A percentile compares a stretch with the other conserved stretches of the same genome.
These are phyloP conservation scores for Phytophthora idaei DNA, from an alignment of 352 stramenopile species.

Conservation along the genomic window DNA sequence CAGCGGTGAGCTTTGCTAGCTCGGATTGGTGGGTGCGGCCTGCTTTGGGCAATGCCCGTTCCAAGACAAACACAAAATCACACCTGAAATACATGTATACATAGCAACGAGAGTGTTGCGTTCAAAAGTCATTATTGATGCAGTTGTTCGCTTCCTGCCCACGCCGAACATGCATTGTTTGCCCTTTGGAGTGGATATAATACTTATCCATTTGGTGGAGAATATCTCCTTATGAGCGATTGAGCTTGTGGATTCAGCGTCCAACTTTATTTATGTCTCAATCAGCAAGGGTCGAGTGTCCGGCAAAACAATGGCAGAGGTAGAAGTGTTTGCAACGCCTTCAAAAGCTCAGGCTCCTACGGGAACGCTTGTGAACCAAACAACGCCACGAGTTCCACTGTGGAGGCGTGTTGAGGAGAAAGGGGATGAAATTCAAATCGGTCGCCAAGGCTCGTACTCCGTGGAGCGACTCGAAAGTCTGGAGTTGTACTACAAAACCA, in stretches of 20 bases:
- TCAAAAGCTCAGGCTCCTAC: background rate
- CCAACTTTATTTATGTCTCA: background rate
- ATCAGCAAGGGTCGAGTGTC: background rate
- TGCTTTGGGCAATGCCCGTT: background rate
- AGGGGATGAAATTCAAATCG: conserved; percentile 24
- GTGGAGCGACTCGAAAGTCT: conserved; percentile 24
- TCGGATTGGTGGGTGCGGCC: background rate
- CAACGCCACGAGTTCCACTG: background rate
- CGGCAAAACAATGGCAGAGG: background rate
- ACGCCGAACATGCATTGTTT: too few species aligned
- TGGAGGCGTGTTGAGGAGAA: conserved; percentile 7
- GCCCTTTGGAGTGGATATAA: too few species aligned
- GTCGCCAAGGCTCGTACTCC: conserved; percentile 24
- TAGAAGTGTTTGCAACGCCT: background rate
- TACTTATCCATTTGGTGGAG: too few species aligned
- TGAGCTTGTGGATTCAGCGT: too few species aligned
- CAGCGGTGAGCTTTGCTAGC: background rate
- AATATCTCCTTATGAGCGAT: too few species aligned
- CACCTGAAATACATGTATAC: too few species aligned
- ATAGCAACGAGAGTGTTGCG: too few species aligned
- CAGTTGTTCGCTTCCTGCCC: too few species aligned
- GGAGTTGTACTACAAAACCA: conserved; percentile 17
- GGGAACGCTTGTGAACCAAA: background rate
- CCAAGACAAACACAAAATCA: too few species aligned
- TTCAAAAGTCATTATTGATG: too few species aligned